Percentiles rank a stretch among this genome's conserved stretches.
Conservation (phyloP, 345 rosid genomes). For the Gossypium bickii region DNA sequence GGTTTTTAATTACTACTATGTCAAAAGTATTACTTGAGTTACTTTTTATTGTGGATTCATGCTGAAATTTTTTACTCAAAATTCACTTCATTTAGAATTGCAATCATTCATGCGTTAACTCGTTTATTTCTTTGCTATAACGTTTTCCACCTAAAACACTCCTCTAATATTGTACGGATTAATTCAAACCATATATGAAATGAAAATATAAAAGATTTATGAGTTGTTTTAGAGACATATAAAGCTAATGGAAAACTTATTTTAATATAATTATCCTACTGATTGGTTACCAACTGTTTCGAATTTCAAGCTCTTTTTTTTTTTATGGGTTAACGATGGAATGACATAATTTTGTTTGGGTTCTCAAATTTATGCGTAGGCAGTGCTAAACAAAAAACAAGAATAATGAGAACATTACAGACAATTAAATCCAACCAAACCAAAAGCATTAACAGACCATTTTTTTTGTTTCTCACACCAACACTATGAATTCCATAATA, state of each 20-base stretch:
- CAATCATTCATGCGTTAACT: neutral
- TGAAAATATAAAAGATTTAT: too few species aligned
- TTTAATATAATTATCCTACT: neutral
- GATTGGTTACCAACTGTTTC: too few species aligned
- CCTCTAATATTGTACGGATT: neutral
- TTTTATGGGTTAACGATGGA: too few species aligned
- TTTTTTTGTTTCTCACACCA: neutral
- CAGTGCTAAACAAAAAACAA: neutral
- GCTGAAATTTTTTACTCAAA: neutral
- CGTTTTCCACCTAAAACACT: constrained; percentile 7
- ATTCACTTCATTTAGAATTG: neutral
- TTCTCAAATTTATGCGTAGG: too few species aligned
- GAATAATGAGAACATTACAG: neutral
- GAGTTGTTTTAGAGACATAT: too few species aligned
- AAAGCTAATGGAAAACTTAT: neutral
- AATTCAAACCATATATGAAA: neutral
- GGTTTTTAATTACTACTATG: too few species aligned
- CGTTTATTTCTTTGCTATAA: neutral
- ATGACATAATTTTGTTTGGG: too few species aligned
- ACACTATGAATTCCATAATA: neutral
- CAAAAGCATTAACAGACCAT: neutral
- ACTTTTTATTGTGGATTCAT: neutral
- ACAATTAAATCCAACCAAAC: neutral
- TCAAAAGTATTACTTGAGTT: neutral
- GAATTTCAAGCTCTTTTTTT: too few species aligned